A percentile compares a stretch with the other conserved stretches of the same genome.
These are phyloP conservation scores for Catharanthus roseus DNA, from an alignment of 257 asterid genomes.

Conservation along the genomic window DNA sequence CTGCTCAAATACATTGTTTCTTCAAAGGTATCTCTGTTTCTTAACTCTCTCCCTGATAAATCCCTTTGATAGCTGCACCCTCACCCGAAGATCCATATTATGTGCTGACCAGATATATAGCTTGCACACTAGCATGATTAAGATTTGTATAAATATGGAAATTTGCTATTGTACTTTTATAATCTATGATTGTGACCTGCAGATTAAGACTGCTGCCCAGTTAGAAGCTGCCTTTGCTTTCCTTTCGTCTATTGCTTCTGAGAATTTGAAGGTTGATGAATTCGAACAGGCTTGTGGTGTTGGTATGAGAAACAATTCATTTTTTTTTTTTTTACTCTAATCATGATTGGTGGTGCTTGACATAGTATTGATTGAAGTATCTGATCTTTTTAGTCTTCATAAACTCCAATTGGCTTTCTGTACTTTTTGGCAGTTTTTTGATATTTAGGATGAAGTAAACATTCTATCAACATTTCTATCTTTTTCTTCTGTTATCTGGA, in stretches of 20 bases:
- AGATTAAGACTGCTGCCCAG: slow-evolving; percentile 77
- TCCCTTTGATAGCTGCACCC: no score
- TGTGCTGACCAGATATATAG: not conserved
- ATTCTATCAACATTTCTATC: not conserved
- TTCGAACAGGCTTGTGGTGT: slow-evolving; percentile 89
- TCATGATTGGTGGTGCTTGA: not conserved
- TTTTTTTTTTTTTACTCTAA: not conserved
- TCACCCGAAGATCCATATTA: not conserved
- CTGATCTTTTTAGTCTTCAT: not conserved
- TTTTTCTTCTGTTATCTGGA: not conserved
- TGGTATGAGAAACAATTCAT: slow-evolving; percentile 41
- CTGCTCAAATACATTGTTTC: slow-evolving; percentile 61
- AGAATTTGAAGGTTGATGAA: slow-evolving; percentile 40
- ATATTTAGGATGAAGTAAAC: not conserved
- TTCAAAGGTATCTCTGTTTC: slow-evolving; percentile 44
- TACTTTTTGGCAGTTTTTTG: not conserved
- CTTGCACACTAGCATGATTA: not conserved
- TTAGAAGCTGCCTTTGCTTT: slow-evolving; percentile 73
- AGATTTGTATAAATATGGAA: not conserved
- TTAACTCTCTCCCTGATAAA: not conserved
- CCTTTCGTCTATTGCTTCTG: slow-evolving; percentile 51
- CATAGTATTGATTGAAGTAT: not conserved
- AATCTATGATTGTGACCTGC: slow-evolving; percentile 11
- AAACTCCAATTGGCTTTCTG: not conserved
- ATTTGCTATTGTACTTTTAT: not conserved